These are phyloP conservation scores for Piper longum DNA, from an alignment of 164 flowering plant genomes.

Conservation along the genomic window DNA sequence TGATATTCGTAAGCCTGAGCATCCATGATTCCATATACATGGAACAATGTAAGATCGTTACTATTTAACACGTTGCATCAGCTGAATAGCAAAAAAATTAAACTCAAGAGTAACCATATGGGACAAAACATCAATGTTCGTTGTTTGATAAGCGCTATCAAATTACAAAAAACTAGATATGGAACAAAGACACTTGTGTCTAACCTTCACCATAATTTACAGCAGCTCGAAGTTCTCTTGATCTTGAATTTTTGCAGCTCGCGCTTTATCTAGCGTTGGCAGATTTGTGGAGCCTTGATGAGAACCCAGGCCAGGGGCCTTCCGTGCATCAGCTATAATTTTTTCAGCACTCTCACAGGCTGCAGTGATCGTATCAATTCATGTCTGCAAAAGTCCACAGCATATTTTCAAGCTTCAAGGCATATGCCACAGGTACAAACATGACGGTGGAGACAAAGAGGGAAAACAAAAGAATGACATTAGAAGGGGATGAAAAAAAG, in stretches of 20 bases:
- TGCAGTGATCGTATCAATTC: conserved; percentile 87
- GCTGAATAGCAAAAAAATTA: background rate
- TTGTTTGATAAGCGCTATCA: background rate
- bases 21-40: background rate
- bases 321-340: conserved; percentile 73
- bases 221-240: conserved; percentile 76
- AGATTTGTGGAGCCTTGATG: conserved; percentile 59
- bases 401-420: background rate
- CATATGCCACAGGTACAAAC: background rate
- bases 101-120: background rate
- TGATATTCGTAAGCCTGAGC: conserved; percentile 55
- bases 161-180: background rate
- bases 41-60: background rate
- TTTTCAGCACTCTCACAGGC: conserved; percentile 97
- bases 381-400: conserved; percentile 26
- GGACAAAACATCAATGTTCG: background rate
- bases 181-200: background rate
- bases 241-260: conserved; percentile 87
- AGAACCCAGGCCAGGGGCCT: conserved; percentile 69
- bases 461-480: no score
- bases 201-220: conserved; percentile 80
- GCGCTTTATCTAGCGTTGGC: conserved; percentile 79
- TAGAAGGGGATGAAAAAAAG: background rate
- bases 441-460: background rate
- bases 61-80: background rate